phyloP scores from a whole-genome alignment of 2,329 filamentous ascomycete species.

The Paraconiothyrium brasiliense region DNA sequence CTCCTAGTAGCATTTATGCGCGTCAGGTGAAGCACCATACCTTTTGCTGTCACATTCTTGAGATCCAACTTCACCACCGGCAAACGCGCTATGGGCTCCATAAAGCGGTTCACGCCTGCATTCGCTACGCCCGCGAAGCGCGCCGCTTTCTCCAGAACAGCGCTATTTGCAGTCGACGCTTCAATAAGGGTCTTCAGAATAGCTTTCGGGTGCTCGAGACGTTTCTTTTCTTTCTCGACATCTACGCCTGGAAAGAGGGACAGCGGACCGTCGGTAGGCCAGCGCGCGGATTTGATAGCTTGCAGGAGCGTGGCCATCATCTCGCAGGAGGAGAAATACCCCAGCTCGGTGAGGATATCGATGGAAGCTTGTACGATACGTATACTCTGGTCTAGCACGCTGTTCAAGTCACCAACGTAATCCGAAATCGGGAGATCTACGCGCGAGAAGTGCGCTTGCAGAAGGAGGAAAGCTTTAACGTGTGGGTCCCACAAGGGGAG shows the following conservation, averaged over 20 bases:
- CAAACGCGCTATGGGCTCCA: constrained; percentile 70
- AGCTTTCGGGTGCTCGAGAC: constrained; percentile 52
- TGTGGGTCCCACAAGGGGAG: constrained; percentile 98
- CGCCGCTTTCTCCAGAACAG: constrained; percentile 48
- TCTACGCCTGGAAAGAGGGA: constrained; percentile 81
- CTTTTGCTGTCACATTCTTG: constrained; percentile 67
- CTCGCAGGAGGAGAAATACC: constrained; percentile 77
- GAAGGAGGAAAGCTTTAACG: constrained; percentile 91
- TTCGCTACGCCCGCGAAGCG: constrained; percentile 62
- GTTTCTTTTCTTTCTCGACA: constrained; percentile 54
- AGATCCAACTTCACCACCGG: constrained; percentile 74
- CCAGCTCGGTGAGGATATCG: constrained; percentile 91
- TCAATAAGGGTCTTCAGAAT: constrained; percentile 50
- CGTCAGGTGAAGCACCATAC: constrained; percentile 70
- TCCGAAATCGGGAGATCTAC: constrained; percentile 93
- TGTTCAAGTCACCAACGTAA: constrained; percentile 92
- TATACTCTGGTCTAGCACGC: constrained; percentile 92
- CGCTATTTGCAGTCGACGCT: constrained; percentile 37
- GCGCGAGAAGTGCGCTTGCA: constrained; percentile 94
- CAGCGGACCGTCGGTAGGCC: constrained; percentile 83
- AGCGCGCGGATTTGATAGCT: constrained; percentile 90
- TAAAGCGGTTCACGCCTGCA: constrained; percentile 58
- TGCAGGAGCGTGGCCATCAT: constrained; percentile 88
- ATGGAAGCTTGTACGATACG: constrained; percentile 96
- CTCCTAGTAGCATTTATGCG: constrained; percentile 67